Conservation (phyloP, 345 rosid species). For the Eucalyptus tenuipes region DNA sequence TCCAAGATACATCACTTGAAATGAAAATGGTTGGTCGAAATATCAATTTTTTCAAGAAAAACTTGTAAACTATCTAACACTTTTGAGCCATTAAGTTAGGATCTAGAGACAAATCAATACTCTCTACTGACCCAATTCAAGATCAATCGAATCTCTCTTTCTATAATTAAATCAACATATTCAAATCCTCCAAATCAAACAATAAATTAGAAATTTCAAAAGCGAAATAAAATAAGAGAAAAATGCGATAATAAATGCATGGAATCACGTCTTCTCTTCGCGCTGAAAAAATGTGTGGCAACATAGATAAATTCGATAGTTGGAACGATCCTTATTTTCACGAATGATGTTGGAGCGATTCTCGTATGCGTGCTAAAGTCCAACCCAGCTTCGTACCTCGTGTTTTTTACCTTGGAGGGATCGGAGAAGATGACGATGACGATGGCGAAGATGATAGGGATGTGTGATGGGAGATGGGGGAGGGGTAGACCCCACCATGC, state of each 20-base stretch:
- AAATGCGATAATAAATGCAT: background rate
- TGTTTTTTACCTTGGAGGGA: background rate
- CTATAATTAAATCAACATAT: background rate
- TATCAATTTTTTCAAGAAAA: background rate
- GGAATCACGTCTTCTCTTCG: background rate
- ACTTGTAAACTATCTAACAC: fast-evolving
- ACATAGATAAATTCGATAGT: background rate
- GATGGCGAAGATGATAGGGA: background rate
- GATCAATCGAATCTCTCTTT: background rate
- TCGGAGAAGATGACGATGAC: background rate
- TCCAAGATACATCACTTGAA: background rate
- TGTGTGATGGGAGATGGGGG: background rate
- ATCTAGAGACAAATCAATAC: background rate
- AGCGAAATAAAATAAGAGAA: background rate
- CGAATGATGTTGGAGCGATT: background rate
- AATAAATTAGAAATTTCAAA: background rate
- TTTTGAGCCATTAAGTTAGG: background rate
- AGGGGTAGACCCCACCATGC: background rate
- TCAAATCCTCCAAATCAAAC: background rate
- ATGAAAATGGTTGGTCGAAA: background rate
- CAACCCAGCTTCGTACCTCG: background rate
- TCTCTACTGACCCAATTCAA: background rate
- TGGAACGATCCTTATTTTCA: background rate
- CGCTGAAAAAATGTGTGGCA: background rate
- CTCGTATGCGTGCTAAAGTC: background rate